Evolutionary conservation across 805 yeast species (phyloP).

Genomic region (Metahyphopichia silvanorum): DNA sequence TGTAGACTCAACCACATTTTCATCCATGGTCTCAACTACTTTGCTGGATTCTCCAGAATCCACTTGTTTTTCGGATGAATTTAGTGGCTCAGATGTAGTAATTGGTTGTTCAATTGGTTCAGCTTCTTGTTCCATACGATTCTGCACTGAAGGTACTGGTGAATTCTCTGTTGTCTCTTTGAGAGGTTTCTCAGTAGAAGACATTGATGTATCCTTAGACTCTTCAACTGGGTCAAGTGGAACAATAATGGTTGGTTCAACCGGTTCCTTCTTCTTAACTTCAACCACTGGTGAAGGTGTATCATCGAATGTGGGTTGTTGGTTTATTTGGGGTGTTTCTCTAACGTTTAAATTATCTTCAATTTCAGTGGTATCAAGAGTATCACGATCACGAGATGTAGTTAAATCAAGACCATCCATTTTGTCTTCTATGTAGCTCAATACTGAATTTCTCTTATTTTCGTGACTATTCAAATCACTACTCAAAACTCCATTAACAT

Average conservation of each 20-base stretch:
- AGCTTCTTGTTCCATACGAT: background rate
- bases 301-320: conserved; percentile 25
- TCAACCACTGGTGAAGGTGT: conserved; percentile 12
- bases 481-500: conserved; percentile 39
- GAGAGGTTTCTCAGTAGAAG: too few relatives aligned
- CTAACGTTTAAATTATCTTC: background rate
- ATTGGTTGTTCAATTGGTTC: background rate
- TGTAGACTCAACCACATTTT: too few relatives aligned
- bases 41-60: too few relatives aligned
- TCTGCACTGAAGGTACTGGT: too few relatives aligned
- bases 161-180: too few relatives aligned
- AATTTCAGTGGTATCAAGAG: background rate
- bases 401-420: conserved; percentile 39
- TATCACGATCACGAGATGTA: background rate
- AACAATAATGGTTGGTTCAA: conserved; percentile 1
- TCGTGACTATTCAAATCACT: conserved; percentile 21
- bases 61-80: too few relatives aligned
- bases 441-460: conserved; percentile 35
- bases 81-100: background rate
- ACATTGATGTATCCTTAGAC: too few relatives aligned
- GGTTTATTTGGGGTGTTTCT: conserved; percentile 28
- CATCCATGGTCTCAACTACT: too few relatives aligned
- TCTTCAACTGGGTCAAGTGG: too few relatives aligned
- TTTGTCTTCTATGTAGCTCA: conserved; percentile 42
- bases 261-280: background rate